phyloP scores from a whole-genome alignment of 78 protist genomes.

The Dictyostelium discoideum region DNA sequence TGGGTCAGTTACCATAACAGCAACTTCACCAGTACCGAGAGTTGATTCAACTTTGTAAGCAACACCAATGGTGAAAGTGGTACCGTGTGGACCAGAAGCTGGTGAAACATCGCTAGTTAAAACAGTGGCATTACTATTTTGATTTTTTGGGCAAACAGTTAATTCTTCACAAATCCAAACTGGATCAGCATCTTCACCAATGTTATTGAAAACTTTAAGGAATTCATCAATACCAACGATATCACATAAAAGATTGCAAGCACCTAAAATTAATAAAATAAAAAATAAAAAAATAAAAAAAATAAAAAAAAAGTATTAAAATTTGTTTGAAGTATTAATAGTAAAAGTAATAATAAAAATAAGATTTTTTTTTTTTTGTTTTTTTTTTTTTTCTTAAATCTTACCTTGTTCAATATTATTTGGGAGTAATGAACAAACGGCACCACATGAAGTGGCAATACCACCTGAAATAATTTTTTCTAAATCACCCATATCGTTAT shows the following conservation, averaged over 20 bases:
- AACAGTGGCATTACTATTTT: constrained; percentile 19
- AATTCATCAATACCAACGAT: constrained; percentile 72
- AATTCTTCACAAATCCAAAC: constrained; percentile 43
- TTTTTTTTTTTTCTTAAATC: too few species aligned
- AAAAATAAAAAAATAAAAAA: neutral
- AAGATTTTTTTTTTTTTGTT: too few species aligned
- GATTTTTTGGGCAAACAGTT: constrained; percentile 52
- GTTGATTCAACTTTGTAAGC: neutral
- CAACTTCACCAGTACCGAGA: constrained; percentile 37
- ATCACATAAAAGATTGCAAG: constrained; percentile 39
- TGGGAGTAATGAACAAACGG: constrained; percentile 26
- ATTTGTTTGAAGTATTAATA: neutral
- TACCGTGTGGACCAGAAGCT: constrained; percentile 50
- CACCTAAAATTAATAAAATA: neutral
- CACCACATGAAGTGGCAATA: neutral
- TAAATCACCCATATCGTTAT: neutral
- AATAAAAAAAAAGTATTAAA: neutral
- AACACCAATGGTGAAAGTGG: neutral
- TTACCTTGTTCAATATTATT: neutral
- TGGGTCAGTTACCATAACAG: constrained; percentile 51
- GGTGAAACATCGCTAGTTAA: constrained; percentile 14
- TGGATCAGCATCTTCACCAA: constrained; percentile 61
- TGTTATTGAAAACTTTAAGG: constrained; percentile 16
- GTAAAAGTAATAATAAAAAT: too few species aligned
- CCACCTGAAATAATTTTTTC: constrained; percentile 1